phyloP scores from a whole-genome alignment of 2,329 filamentous ascomycete genomes.

The Hymenotorrendiella dingleyae region DNA sequence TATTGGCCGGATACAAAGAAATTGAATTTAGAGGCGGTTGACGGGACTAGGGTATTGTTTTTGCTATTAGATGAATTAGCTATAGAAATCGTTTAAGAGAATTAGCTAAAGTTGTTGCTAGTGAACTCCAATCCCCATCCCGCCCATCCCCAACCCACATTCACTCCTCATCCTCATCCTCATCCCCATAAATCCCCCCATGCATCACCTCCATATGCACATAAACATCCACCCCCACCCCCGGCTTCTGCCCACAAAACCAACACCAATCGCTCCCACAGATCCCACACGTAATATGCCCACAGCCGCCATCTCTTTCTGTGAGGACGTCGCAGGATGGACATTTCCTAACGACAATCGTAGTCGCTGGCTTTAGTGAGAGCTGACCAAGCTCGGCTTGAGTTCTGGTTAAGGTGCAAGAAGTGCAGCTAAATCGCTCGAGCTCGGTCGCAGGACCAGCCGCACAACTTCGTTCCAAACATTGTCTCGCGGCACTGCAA shows the following conservation, averaged over 20 bases:
- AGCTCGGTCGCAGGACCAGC: constrained; percentile 12
- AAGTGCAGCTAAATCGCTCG: constrained; percentile 5
- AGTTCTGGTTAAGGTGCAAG: neutral
- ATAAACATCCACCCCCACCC: constrained; percentile 4
- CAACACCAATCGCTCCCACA: constrained; percentile 15
- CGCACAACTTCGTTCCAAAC: constrained; percentile 14
- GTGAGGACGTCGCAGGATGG: constrained; percentile 8
- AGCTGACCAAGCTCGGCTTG: neutral
- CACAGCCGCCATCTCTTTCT: constrained; percentile 11
- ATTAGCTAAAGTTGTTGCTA: no score
- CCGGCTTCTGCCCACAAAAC: constrained; percentile 7
- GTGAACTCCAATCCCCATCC: no score
- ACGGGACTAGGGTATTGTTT: no score
- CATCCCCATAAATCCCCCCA: neutral
- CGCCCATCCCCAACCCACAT: neutral
- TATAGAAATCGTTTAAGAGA: no score
- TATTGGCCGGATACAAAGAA: no score
- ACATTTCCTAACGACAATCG: constrained; percentile 2
- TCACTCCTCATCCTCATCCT: neutral
- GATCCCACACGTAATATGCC: constrained; percentile 13
- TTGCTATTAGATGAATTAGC: no score
- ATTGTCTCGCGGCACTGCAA: constrained; percentile 12
- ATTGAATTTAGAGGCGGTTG: no score
- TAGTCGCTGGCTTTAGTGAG: neutral
- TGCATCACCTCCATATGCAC: constrained; percentile 7